Evolutionary conservation across 2,329 filamentous ascomycete species (phyloP).

Genomic region (Aspergillus spinulosporus): DNA sequence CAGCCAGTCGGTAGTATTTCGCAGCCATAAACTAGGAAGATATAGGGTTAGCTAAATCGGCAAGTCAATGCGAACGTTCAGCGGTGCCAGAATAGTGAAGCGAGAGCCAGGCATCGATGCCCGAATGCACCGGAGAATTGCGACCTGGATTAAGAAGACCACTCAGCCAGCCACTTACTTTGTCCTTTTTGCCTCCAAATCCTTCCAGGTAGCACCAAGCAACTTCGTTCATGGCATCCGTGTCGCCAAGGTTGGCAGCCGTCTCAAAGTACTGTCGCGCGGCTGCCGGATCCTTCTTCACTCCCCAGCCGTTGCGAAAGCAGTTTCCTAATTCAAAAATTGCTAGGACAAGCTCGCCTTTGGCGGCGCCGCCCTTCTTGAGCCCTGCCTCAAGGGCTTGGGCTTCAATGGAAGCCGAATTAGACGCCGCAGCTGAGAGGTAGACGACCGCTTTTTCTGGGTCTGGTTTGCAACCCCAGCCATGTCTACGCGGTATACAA

Average conservation of each 20-base stretch:
- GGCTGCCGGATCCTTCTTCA: conserved; percentile 79
- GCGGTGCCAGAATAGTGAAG: conserved; percentile 26
- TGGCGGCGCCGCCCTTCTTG: conserved; percentile 90
- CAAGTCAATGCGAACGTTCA: conserved; percentile 13
- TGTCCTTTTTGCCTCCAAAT: conserved; percentile 97
- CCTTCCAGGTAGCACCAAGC: conserved; percentile 95
- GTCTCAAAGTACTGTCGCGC: conserved; percentile 95
- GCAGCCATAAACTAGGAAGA: conserved; percentile 59
- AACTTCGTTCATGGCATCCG: conserved; percentile 95
- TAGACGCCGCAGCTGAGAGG: conserved; percentile 83
- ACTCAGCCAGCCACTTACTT: conserved; percentile 63
- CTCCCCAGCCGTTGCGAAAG: conserved; percentile 94
- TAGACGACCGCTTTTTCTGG: conserved; percentile 74
- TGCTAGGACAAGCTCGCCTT: conserved; percentile 92
- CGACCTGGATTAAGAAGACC: background rate
- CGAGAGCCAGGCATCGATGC: conserved; percentile 35
- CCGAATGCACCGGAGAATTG: conserved; percentile 16
- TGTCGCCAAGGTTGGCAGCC: conserved; percentile 92
- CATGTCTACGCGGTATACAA: conserved; percentile 62
- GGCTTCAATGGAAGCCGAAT: conserved; percentile 83
- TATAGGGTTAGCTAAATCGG: conserved; percentile 12
- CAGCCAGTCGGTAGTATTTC: conserved; percentile 88
- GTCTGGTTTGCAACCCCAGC: conserved; percentile 82
- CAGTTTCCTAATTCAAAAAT: conserved; percentile 80
- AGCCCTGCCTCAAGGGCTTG: conserved; percentile 81